A percentile compares a stretch with the other conserved stretches of the same genome.
Evolutionary conservation across 371 early-diverging fungal species (phyloP).

Genomic region (Pancytospora philotis): DNA sequence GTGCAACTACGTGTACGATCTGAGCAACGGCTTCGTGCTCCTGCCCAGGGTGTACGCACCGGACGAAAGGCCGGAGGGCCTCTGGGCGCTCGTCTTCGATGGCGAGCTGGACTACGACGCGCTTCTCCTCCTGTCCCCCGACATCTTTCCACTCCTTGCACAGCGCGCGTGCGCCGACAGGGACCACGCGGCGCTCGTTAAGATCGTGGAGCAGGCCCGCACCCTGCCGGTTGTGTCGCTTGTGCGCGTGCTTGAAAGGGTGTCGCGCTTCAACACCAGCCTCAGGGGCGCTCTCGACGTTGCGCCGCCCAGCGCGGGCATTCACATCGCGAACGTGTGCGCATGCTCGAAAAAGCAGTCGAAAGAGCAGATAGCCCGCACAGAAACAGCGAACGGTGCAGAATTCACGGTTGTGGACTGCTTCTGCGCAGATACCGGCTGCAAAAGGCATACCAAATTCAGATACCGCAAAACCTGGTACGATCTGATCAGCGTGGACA

Average conservation of each 20-base stretch:
- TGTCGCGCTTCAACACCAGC: too few relatives aligned
- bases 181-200: neutral
- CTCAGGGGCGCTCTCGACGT: too few relatives aligned
- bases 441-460: neutral
- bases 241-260: too few relatives aligned
- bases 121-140: neutral
- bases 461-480: neutral
- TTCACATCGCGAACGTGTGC: too few relatives aligned
- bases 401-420: too few relatives aligned
- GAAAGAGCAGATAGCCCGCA: too few relatives aligned
- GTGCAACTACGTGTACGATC: conserved; percentile 1
- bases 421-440: neutral
- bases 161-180: neutral
- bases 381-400: too few relatives aligned
- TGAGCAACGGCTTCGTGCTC: neutral
- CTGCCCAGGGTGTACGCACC: neutral
- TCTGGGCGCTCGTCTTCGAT: neutral
- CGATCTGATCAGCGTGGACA: neutral
- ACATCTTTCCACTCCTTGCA: neutral
- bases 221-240: too few relatives aligned
- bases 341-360: too few relatives aligned
- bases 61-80: neutral
- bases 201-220: too few relatives aligned
- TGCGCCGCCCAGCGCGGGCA: too few relatives aligned
- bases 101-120: neutral